Evolutionary conservation across 176 grass and related monocot genomes (phyloP), one percentile per base, ranked within the genome.

Genomic region (Raddia distichophylla): DNA sequence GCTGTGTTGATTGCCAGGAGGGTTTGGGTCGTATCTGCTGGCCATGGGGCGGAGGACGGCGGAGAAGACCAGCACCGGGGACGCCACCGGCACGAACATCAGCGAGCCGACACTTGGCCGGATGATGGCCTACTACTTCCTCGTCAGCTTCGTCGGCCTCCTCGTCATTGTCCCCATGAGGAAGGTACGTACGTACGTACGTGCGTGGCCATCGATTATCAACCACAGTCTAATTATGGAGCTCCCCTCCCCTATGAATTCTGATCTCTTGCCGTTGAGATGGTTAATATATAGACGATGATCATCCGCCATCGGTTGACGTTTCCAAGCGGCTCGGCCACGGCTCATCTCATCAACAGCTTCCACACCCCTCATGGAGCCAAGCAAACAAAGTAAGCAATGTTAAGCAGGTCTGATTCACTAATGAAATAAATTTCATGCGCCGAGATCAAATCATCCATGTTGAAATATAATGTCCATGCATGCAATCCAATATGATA

Each of bases 291-390:
- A 45, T 66, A 89, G 87, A 89, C 87, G n/a, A 97, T 93, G 93
- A 93, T 97, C 76, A 78, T 93, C 64, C 80, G 86, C 1, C 91
- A 97, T 72, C 84, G 80, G 55, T 75, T 97, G 57, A 93, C 91
- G 34, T 97, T 91, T 58, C 93, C 93, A 53, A 97, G 93, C 71
- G 93, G 93, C 13, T 87, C 85, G 3, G 93, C 93, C 15, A 97
- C 93, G 27, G 93, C 93, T 44, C 86, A 93, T 75, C 80, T 97
- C 50, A 97, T 97, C 73, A 97, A 97, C 83, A 88, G 93, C 83
- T 91, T 97, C 84, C 93, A 97, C 19, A 89, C 80, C 46, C 90
- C 91, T 34, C 51, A 89, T 0, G 93, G 93, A 3, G 86, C 81
- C 7, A n/a, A 65, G 6, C 83, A 87, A 60, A 86, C 93, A 54